A percentile compares a stretch with the other conserved stretches of the same genome.
Conservation (phyloP, 176 grass and related monocot genomes). For the Musa troglodytarum region DNA sequence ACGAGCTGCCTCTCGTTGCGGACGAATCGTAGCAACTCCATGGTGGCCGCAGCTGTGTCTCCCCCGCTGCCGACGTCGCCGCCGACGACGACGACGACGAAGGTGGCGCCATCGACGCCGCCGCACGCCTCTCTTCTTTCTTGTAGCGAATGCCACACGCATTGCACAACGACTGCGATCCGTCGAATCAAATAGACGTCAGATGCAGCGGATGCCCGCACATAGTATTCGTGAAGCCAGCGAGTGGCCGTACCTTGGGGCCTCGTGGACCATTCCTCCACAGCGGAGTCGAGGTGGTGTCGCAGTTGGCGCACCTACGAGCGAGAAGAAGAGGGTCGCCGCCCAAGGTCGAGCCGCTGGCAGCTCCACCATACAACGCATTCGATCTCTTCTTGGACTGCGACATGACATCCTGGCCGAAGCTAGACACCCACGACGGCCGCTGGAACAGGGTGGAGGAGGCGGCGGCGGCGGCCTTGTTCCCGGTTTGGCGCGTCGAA, state of each 20-base stretch:
- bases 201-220: too few species aligned
- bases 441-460: neutral
- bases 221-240: neutral
- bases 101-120: slow-evolving; percentile 34
- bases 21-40: slow-evolving; percentile 73
- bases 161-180: slow-evolving; percentile 76
- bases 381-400: neutral
- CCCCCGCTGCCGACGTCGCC: slow-evolving; percentile 29
- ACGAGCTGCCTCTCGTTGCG: slow-evolving; percentile 31
- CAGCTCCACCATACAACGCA: neutral
- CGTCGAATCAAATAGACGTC: too few species aligned
- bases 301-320: slow-evolving; percentile 90
- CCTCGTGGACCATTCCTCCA: slow-evolving; percentile 91
- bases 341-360: neutral
- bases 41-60: slow-evolving; percentile 5
- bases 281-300: slow-evolving; percentile 83
- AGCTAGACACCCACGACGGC: slow-evolving; percentile 2
- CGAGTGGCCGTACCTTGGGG: slow-evolving; percentile 43
- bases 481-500: slow-evolving; percentile 34
- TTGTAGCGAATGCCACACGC: slow-evolving; percentile 98
- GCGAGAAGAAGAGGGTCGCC: slow-evolving; percentile 27
- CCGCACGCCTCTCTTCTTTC: slow-evolving; percentile 91
- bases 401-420: slow-evolving; percentile 31
- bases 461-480: neutral
- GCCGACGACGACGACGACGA: slow-evolving; percentile 10